Evolutionary conservation across 2,329 filamentous ascomycete genomes (phyloP), one percentile per base, ranked within the genome.

Genomic region (Paraphoma sp.): DNA sequence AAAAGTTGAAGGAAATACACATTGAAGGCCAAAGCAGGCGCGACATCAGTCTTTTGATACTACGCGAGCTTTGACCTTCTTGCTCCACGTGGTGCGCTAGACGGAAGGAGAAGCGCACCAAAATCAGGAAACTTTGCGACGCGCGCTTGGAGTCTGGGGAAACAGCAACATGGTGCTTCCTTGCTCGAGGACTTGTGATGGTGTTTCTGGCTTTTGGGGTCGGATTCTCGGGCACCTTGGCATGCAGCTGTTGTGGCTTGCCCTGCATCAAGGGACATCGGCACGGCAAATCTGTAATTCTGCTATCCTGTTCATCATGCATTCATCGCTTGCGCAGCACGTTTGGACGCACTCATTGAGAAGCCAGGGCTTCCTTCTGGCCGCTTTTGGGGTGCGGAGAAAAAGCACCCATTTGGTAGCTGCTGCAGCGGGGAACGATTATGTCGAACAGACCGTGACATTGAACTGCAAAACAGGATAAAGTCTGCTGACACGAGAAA

Each of bases 51-150:
- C 18, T 6, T 23, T 11, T 7, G 28, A 8, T 9, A 46, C 10
- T 14, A 46, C 11, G 31, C 28, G 46, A 57, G 60, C 61, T 61
- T 57, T 60, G 54, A 51, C 60, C 51, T 41, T 44, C n/a, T 46
- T 40, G 45, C 33, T 55, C 46, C 62, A 59, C 62, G 57, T 60
- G 62, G 46, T 49, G 45, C 59, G 53, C 62, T 64, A 62, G n/a
- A 45, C 38, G n/a, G 33, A 44, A 38, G 14, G 38, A 50, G 48
- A 44, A 41, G 31, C 11, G 14, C 40, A 42, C 40, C 40, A 42
- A 16, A 42, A 42, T 36, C 33, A 36, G 33, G 40, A 28, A 31
- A 29, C 28, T 11, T 18, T 44, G 38, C 23, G 43, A 50, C 33
- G 10, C 9, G 33, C 14, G 33, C 33, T 3, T 10, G 4, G 3